A percentile compares a stretch with the other conserved stretches of the same genome.
These are phyloP conservation scores for Fraxinus pennsylvanica DNA, from an alignment of 257 asterid genomes.

Conservation along the genomic window DNA sequence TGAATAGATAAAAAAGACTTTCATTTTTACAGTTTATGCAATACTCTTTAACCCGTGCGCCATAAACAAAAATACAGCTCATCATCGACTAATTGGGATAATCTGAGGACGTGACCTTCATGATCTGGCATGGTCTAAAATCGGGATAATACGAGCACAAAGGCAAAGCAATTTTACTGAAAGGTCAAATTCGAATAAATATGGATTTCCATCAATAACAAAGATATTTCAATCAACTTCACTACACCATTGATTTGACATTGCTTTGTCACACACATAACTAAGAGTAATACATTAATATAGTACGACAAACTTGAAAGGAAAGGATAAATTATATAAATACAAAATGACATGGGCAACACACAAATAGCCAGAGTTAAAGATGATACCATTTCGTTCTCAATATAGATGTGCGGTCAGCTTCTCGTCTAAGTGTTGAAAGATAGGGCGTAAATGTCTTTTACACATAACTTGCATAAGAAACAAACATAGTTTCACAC, in stretches of 20 bases:
- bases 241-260: neutral
- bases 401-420: neutral
- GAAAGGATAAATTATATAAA: neutral
- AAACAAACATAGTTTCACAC: constrained; percentile 9
- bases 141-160: neutral
- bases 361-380: constrained; percentile 17
- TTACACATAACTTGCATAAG: constrained; percentile 15
- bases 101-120: neutral
- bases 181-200: too few species aligned
- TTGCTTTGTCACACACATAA: neutral
- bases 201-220: too few species aligned
- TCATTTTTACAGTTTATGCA: too few species aligned
- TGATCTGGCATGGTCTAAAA: neutral
- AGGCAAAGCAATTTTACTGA: too few species aligned
- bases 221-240: neutral
- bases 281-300: neutral
- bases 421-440: neutral
- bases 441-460: neutral
- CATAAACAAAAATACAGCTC: neutral
- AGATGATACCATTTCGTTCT: neutral
- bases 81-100: neutral
- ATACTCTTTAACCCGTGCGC: neutral
- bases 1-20: too few species aligned
- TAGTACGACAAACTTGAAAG: neutral
- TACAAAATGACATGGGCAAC: constrained; percentile 9